A percentile compares a stretch with the other conserved stretches of the same genome.
phyloP scores from a whole-genome alignment of 2,329 filamentous ascomycete genomes.

The Sporothrix dimorphospora region DNA sequence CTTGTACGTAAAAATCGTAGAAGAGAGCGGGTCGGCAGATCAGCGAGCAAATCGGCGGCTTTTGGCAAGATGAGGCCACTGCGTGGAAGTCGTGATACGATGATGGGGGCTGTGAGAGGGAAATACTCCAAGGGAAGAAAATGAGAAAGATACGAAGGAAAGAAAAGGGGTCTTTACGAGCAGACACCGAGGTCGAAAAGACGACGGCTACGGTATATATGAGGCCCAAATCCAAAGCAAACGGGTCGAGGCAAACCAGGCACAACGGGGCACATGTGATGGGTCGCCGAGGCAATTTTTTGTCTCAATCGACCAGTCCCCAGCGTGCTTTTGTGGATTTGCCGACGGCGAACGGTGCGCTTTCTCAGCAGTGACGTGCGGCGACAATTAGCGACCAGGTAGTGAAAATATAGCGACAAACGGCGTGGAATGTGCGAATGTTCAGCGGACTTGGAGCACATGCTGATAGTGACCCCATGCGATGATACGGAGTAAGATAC shows the following conservation, averaged over 20 bases:
- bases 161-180: not conserved
- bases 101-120: not conserved
- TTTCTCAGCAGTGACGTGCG: conserved; percentile 7
- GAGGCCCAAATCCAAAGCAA: not conserved
- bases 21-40: conserved; percentile 5
- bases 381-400: conserved; percentile 2
- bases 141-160: not conserved
- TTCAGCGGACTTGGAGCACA: conserved; percentile 4
- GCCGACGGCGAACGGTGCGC: conserved; percentile 5
- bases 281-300: conserved; percentile 18
- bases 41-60: conserved; percentile 23
- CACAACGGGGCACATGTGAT: conserved; percentile 20
- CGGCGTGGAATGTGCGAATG: not conserved
- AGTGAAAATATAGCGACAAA: not conserved
- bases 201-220: conserved; percentile 1
- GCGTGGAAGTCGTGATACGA: conserved; percentile 18
- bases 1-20: conserved; percentile 1
- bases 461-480: conserved; percentile 13
- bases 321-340: not conserved
- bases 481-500: not conserved
- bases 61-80: conserved; percentile 26
- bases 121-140: not conserved
- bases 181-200: not conserved
- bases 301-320: not conserved
- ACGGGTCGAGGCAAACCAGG: conserved; percentile 2